Percentiles rank a stretch among this genome's conserved stretches.
Conservation (phyloP, 2,329 filamentous ascomycete species). For the Periconia macrospinosa region DNA sequence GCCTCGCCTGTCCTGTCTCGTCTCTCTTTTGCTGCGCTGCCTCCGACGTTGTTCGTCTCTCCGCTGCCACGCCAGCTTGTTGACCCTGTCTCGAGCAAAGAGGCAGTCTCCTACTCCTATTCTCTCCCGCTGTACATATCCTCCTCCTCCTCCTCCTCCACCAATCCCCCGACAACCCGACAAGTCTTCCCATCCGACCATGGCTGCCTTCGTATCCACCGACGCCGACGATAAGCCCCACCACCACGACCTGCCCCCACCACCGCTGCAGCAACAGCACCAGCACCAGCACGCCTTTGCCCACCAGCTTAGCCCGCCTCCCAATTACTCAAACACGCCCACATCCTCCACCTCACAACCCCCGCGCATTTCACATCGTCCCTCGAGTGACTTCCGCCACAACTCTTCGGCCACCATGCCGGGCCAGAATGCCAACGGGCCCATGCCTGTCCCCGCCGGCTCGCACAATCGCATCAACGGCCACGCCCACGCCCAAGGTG, state of each 20-base stretch:
- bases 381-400: slow-evolving; percentile 36
- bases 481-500: slow-evolving; percentile 22
- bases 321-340: neutral
- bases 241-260: slow-evolving; percentile 30
- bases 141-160: slow-evolving; percentile 3
- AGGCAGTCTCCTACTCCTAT: neutral
- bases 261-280: slow-evolving; percentile 24
- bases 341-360: slow-evolving; percentile 13
- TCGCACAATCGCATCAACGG: slow-evolving; percentile 37
- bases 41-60: neutral
- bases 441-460: slow-evolving; percentile 41
- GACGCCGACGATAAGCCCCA: slow-evolving; percentile 31
- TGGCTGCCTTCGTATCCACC: slow-evolving; percentile 33
- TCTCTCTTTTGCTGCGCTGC: neutral
- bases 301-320: slow-evolving; percentile 29
- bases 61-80: no score
- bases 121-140: neutral
- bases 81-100: neutral
- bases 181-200: slow-evolving; percentile 19
- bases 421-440: slow-evolving; percentile 39
- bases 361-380: slow-evolving; percentile 27
- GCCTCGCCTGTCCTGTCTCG: neutral
- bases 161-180: slow-evolving; percentile 3
- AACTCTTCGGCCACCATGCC: slow-evolving; percentile 33
- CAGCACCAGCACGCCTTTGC: slow-evolving; percentile 27